Evolutionary conservation across 225 moss, liverwort and hornwort species (phyloP).

Genomic region (Physcomitrellopsis africana): DNA sequence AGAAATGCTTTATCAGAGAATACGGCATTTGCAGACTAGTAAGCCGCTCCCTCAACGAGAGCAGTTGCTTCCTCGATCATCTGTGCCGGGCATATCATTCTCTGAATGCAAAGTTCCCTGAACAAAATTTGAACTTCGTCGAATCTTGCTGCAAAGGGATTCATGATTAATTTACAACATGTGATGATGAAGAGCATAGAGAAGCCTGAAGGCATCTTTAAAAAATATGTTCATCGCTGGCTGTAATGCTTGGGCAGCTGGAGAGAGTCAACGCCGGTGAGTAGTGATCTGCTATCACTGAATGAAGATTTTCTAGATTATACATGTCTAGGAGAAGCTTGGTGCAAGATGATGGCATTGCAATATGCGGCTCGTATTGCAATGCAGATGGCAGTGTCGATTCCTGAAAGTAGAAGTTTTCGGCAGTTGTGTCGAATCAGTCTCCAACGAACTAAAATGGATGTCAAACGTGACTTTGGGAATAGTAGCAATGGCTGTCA

Average conservation of each 20-base stretch:
- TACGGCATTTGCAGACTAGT: background rate
- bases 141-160: slow-evolving; percentile 11
- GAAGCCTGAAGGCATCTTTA: background rate
- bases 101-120: background rate
- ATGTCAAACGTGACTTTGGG: slow-evolving; percentile 9
- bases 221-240: slow-evolving; percentile 26
- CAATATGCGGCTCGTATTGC: background rate
- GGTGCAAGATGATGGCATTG: background rate
- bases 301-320: background rate
- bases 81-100: slow-evolving; percentile 10
- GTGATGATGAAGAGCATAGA: background rate
- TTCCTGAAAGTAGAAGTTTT: background rate
- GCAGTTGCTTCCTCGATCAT: slow-evolving; percentile 11
- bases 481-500: slow-evolving; percentile 34
- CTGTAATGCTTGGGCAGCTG: slow-evolving; percentile 50
- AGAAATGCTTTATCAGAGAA: background rate
- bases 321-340: background rate
- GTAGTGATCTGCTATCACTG: slow-evolving; percentile 38
- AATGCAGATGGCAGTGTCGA: slow-evolving; percentile 19
- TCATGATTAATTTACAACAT: background rate
- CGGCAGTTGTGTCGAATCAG: slow-evolving; percentile 10
- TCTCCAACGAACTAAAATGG: background rate
- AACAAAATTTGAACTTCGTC: background rate
- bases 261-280: slow-evolving; percentile 76
- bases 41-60: background rate